Base-by-base conservation (phyloP, 2,329 filamentous ascomycete species). In the Fusarium zealandicum region DNA sequence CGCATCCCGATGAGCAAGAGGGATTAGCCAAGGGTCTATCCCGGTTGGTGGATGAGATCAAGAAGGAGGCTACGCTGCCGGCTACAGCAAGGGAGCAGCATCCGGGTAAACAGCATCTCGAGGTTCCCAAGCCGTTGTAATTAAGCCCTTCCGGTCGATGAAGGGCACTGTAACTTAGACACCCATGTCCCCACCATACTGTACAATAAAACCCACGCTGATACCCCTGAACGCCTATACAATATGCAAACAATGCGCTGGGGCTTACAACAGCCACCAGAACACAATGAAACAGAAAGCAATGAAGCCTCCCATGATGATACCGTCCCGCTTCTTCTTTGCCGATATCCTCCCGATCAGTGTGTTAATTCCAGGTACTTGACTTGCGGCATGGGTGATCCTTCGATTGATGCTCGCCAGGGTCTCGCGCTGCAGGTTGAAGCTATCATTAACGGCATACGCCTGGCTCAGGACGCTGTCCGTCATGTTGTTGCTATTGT, bases 401-500 rank as follows among this genome's bases (percentile, higher is more conserved):
- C 93, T 83, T 58, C 93, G 82, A 73, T 97, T 96, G 69, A 99
- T 93, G 73, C 85, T 96, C 37, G 88, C 84, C 58, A 99, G 76
- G 20, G 89, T 93, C 79, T 98, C 93, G 57, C 93, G 82, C 80
- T 99, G 95, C 50, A 92, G 69, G 12, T 84, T 82, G 72, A 99
- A 98, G 73, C 82, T 93, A 77, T 98, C 92, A 72, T 96, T 96
- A 46, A 98, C 92, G 10, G 93, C 93, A 76, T 99, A 99, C 7
- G 95, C 95, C 78, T 98, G 95, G 71, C 89, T 93, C 54, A 99
- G 81, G 28, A 99, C 92, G 59, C 85, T 90, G 73, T 99, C 95
- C 40, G 92, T 89, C 80, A 96, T 87, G 65, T 86, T 89, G 75
- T 98, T 90, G 69, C 90, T 96, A 72, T 92, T 89, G 71, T 99